Evolutionary conservation across 192 early-diverging fungal species (phyloP).

Genomic region (Coemansia sp.): DNA sequence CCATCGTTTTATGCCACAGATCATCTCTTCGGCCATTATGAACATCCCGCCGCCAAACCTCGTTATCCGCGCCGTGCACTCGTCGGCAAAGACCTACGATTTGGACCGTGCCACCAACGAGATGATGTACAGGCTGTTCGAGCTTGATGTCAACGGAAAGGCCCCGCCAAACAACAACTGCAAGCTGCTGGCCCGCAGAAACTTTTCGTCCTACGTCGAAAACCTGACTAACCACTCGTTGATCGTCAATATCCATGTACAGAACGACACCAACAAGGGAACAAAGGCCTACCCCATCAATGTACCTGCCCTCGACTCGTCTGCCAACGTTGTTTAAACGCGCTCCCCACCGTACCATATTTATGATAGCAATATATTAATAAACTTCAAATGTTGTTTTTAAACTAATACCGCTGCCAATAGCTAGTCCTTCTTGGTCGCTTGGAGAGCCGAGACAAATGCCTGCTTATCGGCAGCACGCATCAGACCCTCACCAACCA

Average conservation of each 20-base stretch:
- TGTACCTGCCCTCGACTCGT: slow-evolving; percentile 34
- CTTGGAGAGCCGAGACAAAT: slow-evolving; percentile 71
- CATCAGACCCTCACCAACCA: slow-evolving; percentile 98
- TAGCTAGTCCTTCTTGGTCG: not conserved
- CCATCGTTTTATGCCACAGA: slow-evolving; percentile 73
- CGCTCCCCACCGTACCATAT: no score
- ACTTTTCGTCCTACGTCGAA: slow-evolving; percentile 60
- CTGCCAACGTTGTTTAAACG: not conserved
- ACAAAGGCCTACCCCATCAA: slow-evolving; percentile 54
- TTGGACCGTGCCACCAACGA: slow-evolving; percentile 67
- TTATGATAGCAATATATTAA: no score
- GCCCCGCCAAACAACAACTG: slow-evolving; percentile 49
- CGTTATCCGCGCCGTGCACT: slow-evolving; percentile 67
- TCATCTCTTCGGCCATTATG: slow-evolving; percentile 79
- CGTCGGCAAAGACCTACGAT: slow-evolving; percentile 56
- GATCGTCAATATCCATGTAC: slow-evolving; percentile 58
- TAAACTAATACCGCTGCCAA: no score
- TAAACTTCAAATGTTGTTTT: slow-evolving; percentile 1
- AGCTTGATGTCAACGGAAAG: slow-evolving; percentile 66
- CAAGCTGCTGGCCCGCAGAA: slow-evolving; percentile 62
- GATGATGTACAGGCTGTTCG: slow-evolving; percentile 72
- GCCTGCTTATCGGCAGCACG: slow-evolving; percentile 67
- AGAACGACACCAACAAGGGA: slow-evolving; percentile 56
- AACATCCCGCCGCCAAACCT: slow-evolving; percentile 75
- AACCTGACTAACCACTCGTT: slow-evolving; percentile 31